Evolutionary conservation across 176 grass and related monocot species (phyloP), one percentile per base, ranked within the genome.

Genomic region (Avena sativa): DNA sequence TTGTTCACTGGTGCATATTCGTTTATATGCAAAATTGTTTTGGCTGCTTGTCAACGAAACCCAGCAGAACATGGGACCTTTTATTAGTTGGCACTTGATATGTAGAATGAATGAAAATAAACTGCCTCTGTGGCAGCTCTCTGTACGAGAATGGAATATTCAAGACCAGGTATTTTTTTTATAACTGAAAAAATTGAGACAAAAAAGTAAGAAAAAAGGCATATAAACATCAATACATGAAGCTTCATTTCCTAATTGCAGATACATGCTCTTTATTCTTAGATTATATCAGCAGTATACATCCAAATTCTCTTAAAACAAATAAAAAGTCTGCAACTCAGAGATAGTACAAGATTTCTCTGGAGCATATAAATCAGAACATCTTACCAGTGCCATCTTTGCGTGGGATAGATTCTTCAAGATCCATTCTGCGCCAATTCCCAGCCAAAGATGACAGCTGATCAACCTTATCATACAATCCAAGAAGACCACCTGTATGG

Each of bases 381-480:
- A 99, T 99, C 87, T 96, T 99, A 67, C 97, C 94, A 83, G 87
- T 93, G 57, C 89, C 94, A 81, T 96, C 97, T 82, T 89, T 79
- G 19, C 91, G 89, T 9, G 82, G 83, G 86, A 93, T 26, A 79
- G 87, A 93, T 77, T 96, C 90, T 78, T 93, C 92, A 73, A 99
- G 85, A 13, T 94, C 90, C 97, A 99, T 96, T 89, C 79, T 96
- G 12, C 85, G 81, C 90, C 92, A 99, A n/a, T 87, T 87, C 9
- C 89, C 92, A 89, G 81, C 87, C 48, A 91, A 83, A 78, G 90
- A 89, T 83, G 89, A 70, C 87, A 99, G 83, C 50, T 94, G 66
- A 14, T 93, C 94, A 46, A 76, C 82, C 81, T 94, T 99, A 80
- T 96, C 94, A 53, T 93, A 99, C 87, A 99, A 89, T n/a, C 94